phyloP scores from a whole-genome alignment of 106 monocot species.

The Gastrodia elata region DNA sequence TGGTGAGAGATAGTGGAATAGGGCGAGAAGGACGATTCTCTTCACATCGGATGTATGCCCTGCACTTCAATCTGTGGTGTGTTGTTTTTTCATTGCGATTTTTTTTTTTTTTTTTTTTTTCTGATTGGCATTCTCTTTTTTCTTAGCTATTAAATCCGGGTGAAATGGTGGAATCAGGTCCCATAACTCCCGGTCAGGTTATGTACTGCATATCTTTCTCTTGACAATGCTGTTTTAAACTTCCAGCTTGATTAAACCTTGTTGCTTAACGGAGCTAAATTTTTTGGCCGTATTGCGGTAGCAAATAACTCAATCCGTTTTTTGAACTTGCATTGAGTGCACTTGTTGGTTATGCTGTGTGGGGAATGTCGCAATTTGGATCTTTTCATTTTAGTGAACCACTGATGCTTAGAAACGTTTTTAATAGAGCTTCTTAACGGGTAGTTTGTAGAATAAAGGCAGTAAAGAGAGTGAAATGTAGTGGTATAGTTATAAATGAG shows the following conservation, averaged over 20 bases:
- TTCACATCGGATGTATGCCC: not conserved
- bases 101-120: not conserved
- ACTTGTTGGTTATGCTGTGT: not conserved
- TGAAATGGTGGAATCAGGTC: conserved; percentile 3
- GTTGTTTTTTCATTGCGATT: conserved; percentile 2
- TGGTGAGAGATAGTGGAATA: not conserved
- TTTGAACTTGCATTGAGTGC: not conserved
- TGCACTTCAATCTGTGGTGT: not conserved
- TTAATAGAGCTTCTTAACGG: not conserved
- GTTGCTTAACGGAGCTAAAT: not conserved
- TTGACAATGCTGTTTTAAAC: not conserved
- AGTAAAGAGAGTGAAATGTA: not conserved
- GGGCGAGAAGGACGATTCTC: not conserved
- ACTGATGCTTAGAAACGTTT: not conserved
- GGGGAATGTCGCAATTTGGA: conserved; percentile 1
- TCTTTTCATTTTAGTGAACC: not conserved
- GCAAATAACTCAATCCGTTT: not conserved
- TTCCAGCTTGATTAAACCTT: not conserved
- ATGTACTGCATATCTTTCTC: not conserved
- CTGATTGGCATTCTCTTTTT: too few relatives aligned
- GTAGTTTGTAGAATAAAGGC: not conserved
- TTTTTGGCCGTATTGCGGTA: not conserved
- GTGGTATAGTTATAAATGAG: not conserved
- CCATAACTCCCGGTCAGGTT: conserved; percentile 12
- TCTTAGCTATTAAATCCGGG: not conserved